Evolutionary conservation across 345 rosid genomes (phyloP), one percentile per base, ranked within the genome.

Genomic region (Murraya paniculata): DNA sequence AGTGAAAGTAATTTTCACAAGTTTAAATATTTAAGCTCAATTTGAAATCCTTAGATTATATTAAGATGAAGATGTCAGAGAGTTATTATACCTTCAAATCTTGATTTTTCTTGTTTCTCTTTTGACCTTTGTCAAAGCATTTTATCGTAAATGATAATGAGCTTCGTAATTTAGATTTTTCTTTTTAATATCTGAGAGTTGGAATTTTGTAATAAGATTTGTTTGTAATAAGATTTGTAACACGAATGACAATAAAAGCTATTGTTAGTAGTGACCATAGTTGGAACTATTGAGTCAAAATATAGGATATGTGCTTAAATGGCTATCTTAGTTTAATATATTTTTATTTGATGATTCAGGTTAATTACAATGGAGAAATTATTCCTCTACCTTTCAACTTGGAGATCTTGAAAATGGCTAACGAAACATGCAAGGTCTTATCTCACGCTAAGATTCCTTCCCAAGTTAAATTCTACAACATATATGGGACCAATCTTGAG

Each of bases 321-420:
- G 45, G 64, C 48, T 58, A 67, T 9, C 71, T 72, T 65, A 76
- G n/a, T 21, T 50, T 73, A 14, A 39, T 79, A 33, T 13, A 19
- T 28, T 1, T 70, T 36, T 38, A 22, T 36, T 81, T 64, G 13
- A 27, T 67, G 30, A 22, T 41, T 81, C 67, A 95, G 98, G 93
- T 90, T 24, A 79, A 85, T 78, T 91, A 88, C 81, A 81, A 91
- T 72, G 99, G 93, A 67, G 84, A 78, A 48, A 77, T 73, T 13
- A 85, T 95, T 56, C 87, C 97, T 73, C 80, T 95, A 31, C 98
- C 99, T 64, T 95, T 93, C 84, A 93, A 95, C 84, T 59, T 82
- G 85, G 96, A 93, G 76, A 92, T 92, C 84, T 80, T 95, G 89
- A 92, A 90, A 76, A 93, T 96, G 99, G 92, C 98, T 70, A 72